Evolutionary conservation across 495 filamentous ascomycete genomes (phyloP), one percentile per base, ranked within the genome.

Genomic region (Tetracladium setigerum): DNA sequence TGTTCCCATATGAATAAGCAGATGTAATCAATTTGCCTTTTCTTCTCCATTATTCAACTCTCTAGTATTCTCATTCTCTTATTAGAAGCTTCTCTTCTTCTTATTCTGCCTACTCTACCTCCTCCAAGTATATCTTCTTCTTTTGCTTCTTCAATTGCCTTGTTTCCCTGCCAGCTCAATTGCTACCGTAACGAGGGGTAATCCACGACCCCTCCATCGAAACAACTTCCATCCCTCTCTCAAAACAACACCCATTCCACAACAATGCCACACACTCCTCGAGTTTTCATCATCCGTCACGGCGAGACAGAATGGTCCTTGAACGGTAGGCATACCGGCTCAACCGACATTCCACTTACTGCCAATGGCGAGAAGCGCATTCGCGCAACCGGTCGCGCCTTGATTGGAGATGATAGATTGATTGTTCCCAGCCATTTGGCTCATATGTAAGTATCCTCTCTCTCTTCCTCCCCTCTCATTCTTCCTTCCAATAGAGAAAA

Each of bases 251-350:
- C 7, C n/a, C n/a, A n/a, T n/a, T n/a, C n/a, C 16, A 41, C 16
- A 3, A 16, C 41, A 16, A 35, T 19, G 11, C 73, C 73, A 69
- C 34, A 68, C 22, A 79, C 84, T 9, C 89, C 92, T 5, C 77
- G 89, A 41, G 83, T 89, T 63, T 96, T 96, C 75, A 84, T 98
- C 49, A 72, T 92, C 68, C 86, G 92, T 54, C 92, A 98, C 58
- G 78, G 78, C 66, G 92, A 98, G 67, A 98, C 92, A 2, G 88
- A 94, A 74, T 98, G 92, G 92, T 95, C 90, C 1, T 77, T 96
- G 33, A 89, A 87, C 58, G 92, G 90, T 48, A 81, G 84, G 17
- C 91, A 98, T 69, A 98, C 92, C 0, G 87, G 91, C 39, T 76
- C 68, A 19, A 87, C 84, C 19, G 92, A 98, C 53, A 81, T 98